phyloP scores from a whole-genome alignment of 108 stramenopile species.

The Cyclotella baltica region DNA sequence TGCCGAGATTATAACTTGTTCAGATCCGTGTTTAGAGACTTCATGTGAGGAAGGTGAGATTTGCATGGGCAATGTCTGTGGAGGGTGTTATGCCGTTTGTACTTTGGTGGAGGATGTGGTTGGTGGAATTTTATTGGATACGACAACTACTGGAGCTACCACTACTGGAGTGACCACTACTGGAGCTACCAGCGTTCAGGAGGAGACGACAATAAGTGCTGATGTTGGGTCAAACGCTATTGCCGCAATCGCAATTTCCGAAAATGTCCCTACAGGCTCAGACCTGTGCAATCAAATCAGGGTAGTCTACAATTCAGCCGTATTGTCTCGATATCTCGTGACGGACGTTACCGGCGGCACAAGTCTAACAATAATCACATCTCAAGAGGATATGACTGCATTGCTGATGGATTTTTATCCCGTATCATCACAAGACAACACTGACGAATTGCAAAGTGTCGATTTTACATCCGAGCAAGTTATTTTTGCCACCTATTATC shows the following conservation, averaged over 20 bases:
- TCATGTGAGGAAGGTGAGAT: conserved; percentile 16
- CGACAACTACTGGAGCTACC: not conserved
- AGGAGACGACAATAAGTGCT: not conserved
- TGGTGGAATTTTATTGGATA: conserved; percentile 6
- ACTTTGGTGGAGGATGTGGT: not conserved
- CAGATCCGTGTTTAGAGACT: too few species aligned
- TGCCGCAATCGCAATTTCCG: not conserved
- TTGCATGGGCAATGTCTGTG: conserved; percentile 26
- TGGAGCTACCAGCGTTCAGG: not conserved
- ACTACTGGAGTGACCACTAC: not conserved
- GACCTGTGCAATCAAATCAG: conserved; percentile 5
- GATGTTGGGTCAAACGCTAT: not conserved
- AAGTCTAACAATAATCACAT: conserved; percentile 11
- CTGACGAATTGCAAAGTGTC: conserved; percentile 4
- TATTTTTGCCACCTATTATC: conserved; percentile 22
- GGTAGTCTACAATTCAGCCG: conserved; percentile 10
- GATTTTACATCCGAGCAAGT: conserved; percentile 22
- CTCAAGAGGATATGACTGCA: conserved; percentile 11
- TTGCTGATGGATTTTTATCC: conserved; percentile 3
- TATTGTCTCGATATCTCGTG: conserved; percentile 12
- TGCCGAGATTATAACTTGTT: too few species aligned
- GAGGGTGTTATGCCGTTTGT: conserved; percentile 33
- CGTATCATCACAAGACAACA: not conserved
- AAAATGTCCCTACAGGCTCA: not conserved
- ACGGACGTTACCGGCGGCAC: conserved; percentile 6